These are phyloP conservation scores for Boechera divaricarpa DNA, from an alignment of 345 rosid genomes.

Conservation along the genomic window DNA sequence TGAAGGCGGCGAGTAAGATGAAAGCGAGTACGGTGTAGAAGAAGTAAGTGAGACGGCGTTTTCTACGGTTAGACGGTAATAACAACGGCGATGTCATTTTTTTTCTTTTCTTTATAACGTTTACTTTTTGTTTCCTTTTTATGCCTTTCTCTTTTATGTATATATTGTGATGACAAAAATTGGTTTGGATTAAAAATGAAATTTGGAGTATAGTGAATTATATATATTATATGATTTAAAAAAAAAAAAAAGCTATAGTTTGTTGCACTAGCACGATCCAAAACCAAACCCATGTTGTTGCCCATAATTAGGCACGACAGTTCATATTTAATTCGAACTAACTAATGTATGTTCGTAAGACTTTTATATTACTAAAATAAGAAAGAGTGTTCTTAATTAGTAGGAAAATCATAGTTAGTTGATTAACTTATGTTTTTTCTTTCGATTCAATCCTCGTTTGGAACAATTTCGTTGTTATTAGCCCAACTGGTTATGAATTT, in stretches of 20 bases:
- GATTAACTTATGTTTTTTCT: too few species aligned
- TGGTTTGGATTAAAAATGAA: constrained; percentile 7
- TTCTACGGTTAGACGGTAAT: constrained; percentile 51
- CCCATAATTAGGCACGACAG: constrained; percentile 33
- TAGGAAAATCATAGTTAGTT: too few species aligned
- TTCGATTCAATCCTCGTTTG: too few species aligned
- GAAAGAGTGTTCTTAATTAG: background rate
- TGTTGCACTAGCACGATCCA: constrained; percentile 34
- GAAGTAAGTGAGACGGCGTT: constrained; percentile 65
- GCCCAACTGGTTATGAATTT: too few species aligned
- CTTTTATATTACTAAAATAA: background rate
- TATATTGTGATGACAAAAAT: constrained; percentile 2
- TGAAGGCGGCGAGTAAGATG: constrained; percentile 60
- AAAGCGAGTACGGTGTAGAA: constrained; percentile 67
- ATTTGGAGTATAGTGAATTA: constrained; percentile 14
- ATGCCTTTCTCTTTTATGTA: background rate
- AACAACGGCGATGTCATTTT: constrained; percentile 36
- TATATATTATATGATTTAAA: background rate
- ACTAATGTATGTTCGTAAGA: background rate
- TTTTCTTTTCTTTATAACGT: background rate
- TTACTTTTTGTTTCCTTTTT: background rate
- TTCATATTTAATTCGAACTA: constrained; percentile 16
- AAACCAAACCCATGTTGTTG: constrained; percentile 26
- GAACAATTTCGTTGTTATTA: too few species aligned
- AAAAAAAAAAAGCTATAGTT: background rate